These are phyloP conservation scores for Castanopsis chinensis DNA, from an alignment of 306 rosid genomes.

Conservation along the genomic window DNA sequence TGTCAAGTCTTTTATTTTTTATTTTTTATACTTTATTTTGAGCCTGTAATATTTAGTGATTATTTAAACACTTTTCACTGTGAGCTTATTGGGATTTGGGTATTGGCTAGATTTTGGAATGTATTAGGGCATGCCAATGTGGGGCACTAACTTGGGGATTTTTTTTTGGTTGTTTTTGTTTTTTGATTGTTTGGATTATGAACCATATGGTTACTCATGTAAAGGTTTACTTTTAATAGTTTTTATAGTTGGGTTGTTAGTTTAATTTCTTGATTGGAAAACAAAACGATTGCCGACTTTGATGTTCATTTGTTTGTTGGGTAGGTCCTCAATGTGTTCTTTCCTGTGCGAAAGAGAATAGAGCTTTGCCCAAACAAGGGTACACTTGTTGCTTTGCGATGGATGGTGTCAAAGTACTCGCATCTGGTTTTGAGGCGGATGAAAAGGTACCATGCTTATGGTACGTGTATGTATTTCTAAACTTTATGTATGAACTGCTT, in stretches of 20 bases:
- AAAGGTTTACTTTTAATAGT: not conserved
- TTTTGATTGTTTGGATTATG: no score
- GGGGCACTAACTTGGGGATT: no score
- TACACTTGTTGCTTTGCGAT: conserved; percentile 92
- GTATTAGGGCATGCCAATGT: not conserved
- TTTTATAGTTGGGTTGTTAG: conserved; percentile 2
- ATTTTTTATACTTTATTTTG: not conserved
- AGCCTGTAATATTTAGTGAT: not conserved
- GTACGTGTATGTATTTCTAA: conserved; percentile 11
- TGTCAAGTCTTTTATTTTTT: not conserved
- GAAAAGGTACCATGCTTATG: conserved; percentile 63
- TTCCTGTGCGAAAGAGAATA: conserved; percentile 65
- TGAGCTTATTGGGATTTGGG: conserved; percentile 10
- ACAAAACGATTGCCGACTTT: conserved; percentile 1
- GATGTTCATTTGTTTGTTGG: conserved; percentile 23
- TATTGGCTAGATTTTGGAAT: conserved; percentile 6
- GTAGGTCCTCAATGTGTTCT: conserved; percentile 91
- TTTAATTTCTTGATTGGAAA: not conserved
- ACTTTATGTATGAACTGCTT: not conserved
- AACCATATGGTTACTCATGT: no score
- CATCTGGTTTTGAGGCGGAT: conserved; percentile 77
- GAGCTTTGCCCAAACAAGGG: conserved; percentile 66
- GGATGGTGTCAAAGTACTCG: conserved; percentile 90
- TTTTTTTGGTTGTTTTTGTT: no score
- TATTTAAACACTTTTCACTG: conserved; percentile 3